Conservation (phyloP, 140 eudicot species). For the Stevia rebaudiana region DNA sequence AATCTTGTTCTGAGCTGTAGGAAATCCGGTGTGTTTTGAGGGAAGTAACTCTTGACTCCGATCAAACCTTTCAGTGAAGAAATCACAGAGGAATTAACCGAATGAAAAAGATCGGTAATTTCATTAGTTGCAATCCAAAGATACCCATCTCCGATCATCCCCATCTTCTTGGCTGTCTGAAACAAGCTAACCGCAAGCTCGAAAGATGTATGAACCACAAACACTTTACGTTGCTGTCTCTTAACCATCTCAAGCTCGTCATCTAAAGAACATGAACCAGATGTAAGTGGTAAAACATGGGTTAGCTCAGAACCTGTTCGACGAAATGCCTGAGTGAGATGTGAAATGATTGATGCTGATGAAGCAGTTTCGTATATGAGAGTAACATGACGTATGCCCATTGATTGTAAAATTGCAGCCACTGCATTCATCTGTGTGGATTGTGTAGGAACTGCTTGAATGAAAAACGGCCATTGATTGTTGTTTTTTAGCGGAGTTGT, state of each 20-base stretch:
- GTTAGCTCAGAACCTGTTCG: conserved; percentile 28
- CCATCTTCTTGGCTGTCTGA: conserved; percentile 41
- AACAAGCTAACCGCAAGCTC: conserved; percentile 35
- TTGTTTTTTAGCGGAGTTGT: conserved; percentile 17
- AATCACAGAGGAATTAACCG: conserved; percentile 25
- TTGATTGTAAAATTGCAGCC: conserved; percentile 34
- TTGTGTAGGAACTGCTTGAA: conserved; percentile 41
- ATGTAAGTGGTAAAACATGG: conserved; percentile 29
- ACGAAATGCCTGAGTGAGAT: conserved; percentile 34
- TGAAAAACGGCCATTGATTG: conserved; percentile 47
- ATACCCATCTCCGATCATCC: conserved; percentile 47
- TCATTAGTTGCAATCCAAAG: conserved; percentile 47
- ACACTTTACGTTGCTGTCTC: conserved; percentile 30
- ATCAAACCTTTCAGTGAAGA: conserved; percentile 49
- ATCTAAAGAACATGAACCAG: conserved; percentile 18
- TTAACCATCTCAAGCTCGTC: conserved; percentile 35
- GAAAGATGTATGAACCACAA: conserved; percentile 42
- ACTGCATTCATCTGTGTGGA: conserved; percentile 42
- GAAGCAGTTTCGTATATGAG: conserved; percentile 28
- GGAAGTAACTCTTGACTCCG: conserved; percentile 45
- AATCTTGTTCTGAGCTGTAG: conserved; percentile 28
- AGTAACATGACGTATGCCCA: conserved; percentile 21
- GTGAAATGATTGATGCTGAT: conserved; percentile 24
- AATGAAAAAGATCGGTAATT: conserved; percentile 1
- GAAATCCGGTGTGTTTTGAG: conserved; percentile 20